A percentile compares a stretch with the other conserved stretches of the same genome.
Conservation (phyloP, 2,329 filamentous ascomycete genomes). For the Plenodomus tracheiphilus region DNA sequence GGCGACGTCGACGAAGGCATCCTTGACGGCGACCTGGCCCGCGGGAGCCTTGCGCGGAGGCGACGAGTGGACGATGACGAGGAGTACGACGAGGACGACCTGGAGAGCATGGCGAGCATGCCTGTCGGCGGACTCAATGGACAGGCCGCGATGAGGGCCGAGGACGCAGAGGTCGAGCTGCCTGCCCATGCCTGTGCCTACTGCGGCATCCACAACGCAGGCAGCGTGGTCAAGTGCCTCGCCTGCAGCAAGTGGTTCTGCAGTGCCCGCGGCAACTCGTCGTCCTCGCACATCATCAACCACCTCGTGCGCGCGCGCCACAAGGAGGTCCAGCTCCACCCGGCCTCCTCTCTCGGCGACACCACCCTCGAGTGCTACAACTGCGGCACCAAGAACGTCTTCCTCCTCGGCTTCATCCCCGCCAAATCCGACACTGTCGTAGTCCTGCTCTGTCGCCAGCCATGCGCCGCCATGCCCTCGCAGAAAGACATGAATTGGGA, state of each 20-base stretch:
- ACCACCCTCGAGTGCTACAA: slow-evolving; percentile 99
- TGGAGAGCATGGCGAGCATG: slow-evolving; percentile 76
- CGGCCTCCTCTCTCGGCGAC: slow-evolving; percentile 88
- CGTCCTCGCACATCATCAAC: slow-evolving; percentile 97
- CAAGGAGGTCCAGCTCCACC: slow-evolving; percentile 98
- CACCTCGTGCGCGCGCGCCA: slow-evolving; percentile 95
- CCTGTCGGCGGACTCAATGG: slow-evolving; percentile 76
- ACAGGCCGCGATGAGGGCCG: slow-evolving; percentile 54
- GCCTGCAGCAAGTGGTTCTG: slow-evolving; percentile 99
- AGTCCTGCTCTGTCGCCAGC: slow-evolving; percentile 92
- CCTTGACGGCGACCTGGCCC: slow-evolving; percentile 65
- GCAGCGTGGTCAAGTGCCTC: slow-evolving; percentile 94
- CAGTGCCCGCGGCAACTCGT: slow-evolving; percentile 93
- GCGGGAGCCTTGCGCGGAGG: slow-evolving; percentile 62
- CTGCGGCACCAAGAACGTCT: slow-evolving; percentile 99
- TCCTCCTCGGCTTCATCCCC: slow-evolving; percentile 94
- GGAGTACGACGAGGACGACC: slow-evolving; percentile 78
- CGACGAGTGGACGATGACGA: slow-evolving; percentile 82
- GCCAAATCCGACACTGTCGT: slow-evolving; percentile 99
- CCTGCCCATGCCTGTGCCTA: slow-evolving; percentile 91
- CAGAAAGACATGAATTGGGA: slow-evolving; percentile 99
- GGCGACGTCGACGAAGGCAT: slow-evolving; percentile 84
- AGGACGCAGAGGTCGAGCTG: slow-evolving; percentile 73
- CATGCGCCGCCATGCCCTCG: slow-evolving; percentile 90
- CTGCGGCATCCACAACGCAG: slow-evolving; percentile 95